Percentiles rank a stretch among this genome's conserved stretches.
Evolutionary conservation across 2,329 filamentous ascomycete species (phyloP).

Genomic region (Verticillium isaacii): DNA sequence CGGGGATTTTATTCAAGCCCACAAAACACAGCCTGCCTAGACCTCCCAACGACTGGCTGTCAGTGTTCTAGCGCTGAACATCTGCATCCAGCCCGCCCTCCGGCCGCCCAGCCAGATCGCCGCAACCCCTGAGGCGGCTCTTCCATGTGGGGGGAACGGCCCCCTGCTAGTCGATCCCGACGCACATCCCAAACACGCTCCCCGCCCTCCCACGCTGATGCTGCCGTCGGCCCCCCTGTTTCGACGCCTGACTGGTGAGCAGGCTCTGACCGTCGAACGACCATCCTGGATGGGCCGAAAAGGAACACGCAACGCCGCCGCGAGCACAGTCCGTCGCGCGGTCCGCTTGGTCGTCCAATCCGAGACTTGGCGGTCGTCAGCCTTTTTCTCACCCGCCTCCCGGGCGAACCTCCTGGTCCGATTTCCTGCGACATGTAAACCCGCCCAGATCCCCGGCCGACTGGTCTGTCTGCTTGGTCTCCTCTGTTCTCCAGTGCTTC

Average conservation of each 20-base stretch:
- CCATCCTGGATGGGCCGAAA: background rate
- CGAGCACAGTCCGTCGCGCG: background rate
- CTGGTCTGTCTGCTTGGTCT: background rate
- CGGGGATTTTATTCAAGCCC: background rate
- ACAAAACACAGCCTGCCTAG: background rate
- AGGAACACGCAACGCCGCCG: background rate
- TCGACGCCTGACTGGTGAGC: background rate
- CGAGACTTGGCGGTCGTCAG: background rate
- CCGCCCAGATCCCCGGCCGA: background rate
- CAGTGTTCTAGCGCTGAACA: background rate
- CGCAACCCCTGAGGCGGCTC: background rate
- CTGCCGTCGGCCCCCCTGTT: background rate
- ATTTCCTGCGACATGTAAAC: constrained; percentile 1
- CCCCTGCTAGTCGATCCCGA: background rate
- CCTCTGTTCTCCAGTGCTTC: background rate
- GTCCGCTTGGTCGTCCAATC: background rate
- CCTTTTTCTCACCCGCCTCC: background rate
- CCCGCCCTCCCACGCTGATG: background rate
- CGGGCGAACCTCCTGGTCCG: background rate
- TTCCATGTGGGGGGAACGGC: background rate
- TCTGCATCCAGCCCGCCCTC: background rate
- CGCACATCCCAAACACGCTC: background rate
- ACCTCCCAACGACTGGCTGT: background rate
- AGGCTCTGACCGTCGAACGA: background rate
- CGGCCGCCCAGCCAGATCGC: background rate